Conservation (phyloP, 2,329 filamentous ascomycete species). For the Fusarium mexicanum region DNA sequence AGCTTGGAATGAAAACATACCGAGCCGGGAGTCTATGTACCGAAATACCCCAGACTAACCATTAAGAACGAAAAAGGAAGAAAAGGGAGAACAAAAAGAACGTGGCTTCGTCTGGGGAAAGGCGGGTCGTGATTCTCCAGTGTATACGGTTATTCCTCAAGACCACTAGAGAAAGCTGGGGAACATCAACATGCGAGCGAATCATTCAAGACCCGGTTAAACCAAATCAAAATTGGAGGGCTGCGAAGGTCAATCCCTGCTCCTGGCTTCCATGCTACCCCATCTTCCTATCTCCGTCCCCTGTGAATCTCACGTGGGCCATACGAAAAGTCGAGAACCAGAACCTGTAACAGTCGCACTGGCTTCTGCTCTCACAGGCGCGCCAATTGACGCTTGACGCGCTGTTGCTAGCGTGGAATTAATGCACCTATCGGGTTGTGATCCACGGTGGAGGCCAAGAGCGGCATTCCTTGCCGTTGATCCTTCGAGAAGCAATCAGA, state of each 20-base stretch:
- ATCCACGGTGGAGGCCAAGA: background rate
- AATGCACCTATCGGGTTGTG: constrained; percentile 22
- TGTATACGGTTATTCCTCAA: constrained; percentile 21
- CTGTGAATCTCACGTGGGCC: constrained; percentile 11
- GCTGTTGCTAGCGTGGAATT: background rate
- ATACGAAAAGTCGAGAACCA: background rate
- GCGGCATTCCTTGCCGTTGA: constrained; percentile 24
- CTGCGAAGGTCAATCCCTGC: background rate
- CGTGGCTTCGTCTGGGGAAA: accelerated
- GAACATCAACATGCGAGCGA: constrained; percentile 3
- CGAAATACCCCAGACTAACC: background rate
- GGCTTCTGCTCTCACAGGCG: background rate
- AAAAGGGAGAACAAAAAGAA: too few species aligned
- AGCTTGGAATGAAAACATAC: background rate
- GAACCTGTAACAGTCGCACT: constrained; percentile 4
- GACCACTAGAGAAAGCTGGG: constrained; percentile 19
- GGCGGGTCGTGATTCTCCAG: background rate
- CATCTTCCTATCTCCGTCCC: background rate
- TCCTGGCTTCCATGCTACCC: background rate
- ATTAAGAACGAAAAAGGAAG: accelerated
- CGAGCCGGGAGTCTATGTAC: background rate
- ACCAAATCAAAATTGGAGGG: constrained; percentile 6
- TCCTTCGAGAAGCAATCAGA: constrained; percentile 7
- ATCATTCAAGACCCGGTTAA: constrained; percentile 11
- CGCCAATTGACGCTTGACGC: constrained; percentile 5